Evolutionary conservation across 2,329 filamentous ascomycete genomes (phyloP).

Genomic region (Arthrobotrys entomopaga): DNA sequence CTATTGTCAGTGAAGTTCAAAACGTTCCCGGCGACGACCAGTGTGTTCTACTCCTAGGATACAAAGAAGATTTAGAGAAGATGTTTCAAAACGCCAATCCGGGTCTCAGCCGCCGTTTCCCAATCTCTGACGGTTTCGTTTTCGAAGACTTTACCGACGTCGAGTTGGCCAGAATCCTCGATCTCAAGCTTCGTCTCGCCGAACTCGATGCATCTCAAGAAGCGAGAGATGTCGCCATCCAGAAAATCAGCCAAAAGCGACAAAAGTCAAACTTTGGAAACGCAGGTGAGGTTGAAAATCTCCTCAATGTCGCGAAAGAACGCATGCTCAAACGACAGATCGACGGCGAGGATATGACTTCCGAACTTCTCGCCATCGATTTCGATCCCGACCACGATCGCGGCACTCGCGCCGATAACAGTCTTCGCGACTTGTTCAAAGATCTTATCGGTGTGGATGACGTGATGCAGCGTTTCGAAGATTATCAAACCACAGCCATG

Average conservation of each 20-base stretch:
- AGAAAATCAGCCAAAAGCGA: slow-evolving; percentile 71
- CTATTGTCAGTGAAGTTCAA: slow-evolving; percentile 78
- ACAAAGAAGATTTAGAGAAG: slow-evolving; percentile 73
- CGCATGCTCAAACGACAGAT: slow-evolving; percentile 64
- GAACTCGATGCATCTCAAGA: slow-evolving; percentile 67
- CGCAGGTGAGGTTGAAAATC: slow-evolving; percentile 77
- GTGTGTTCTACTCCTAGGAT: slow-evolving; percentile 77
- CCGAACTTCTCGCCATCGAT: slow-evolving; percentile 63
- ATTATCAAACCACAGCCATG: slow-evolving; percentile 67
- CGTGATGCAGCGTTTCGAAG: slow-evolving; percentile 67
- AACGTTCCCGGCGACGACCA: slow-evolving; percentile 76
- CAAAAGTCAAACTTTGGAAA: slow-evolving; percentile 77
- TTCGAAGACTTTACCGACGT: slow-evolving; percentile 75
- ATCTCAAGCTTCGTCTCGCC: slow-evolving; percentile 71
- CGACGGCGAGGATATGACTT: slow-evolving; percentile 58
- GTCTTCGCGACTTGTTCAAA: slow-evolving; percentile 69
- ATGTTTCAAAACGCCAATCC: slow-evolving; percentile 82
- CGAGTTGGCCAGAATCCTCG: slow-evolving; percentile 70
- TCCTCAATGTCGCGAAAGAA: slow-evolving; percentile 70
- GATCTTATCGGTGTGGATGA: slow-evolving; percentile 70
- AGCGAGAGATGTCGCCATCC: slow-evolving; percentile 68
- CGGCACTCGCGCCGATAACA: slow-evolving; percentile 64
- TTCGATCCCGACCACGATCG: slow-evolving; percentile 72
- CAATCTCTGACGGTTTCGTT: slow-evolving; percentile 70
- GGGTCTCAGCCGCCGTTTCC: slow-evolving; percentile 74